Percentiles rank a stretch among this genome's conserved stretches.
phyloP scores from a whole-genome alignment of 192 early-diverging fungal species.

The Mortierella alpina region DNA sequence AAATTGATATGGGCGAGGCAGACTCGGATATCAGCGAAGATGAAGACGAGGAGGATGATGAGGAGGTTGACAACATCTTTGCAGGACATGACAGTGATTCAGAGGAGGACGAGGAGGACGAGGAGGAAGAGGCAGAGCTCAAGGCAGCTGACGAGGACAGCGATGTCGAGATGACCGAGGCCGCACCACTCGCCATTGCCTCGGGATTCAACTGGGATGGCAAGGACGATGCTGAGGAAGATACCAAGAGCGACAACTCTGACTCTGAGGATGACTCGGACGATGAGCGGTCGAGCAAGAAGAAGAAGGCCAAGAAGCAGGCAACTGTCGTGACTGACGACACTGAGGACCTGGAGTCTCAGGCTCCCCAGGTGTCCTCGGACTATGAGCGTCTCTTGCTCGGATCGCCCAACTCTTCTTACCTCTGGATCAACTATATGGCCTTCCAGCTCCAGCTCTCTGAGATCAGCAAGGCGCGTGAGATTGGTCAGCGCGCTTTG shows the following conservation, averaged over 20 bases:
- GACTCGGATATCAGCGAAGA: conserved; percentile 30
- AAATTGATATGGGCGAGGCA: conserved; percentile 53
- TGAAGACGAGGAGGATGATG: conserved; percentile 40
- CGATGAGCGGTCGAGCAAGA: conserved; percentile 54
- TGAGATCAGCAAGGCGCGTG: conserved; percentile 92
- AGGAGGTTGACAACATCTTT: conserved; percentile 31
- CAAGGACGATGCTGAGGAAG: conserved; percentile 55
- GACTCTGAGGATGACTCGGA: conserved; percentile 52
- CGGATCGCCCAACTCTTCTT: conserved; percentile 96
- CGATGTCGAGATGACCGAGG: conserved; percentile 45
- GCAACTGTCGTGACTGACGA: conserved; percentile 68
- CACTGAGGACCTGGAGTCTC: conserved; percentile 72
- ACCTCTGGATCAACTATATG: conserved; percentile 99
- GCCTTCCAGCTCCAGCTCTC: conserved; percentile 96
- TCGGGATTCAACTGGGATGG: conserved; percentile 51
- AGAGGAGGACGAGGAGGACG: conserved; percentile 45
- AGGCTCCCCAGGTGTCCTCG: conserved; percentile 78
- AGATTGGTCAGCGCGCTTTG: conserved; percentile 93
- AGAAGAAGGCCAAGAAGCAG: conserved; percentile 64
- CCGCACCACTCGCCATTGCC: conserved; percentile 23
- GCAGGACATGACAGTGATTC: conserved; percentile 47
- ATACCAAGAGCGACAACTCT: conserved; percentile 43
- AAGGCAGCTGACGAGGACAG: conserved; percentile 28
- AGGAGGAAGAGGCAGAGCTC: conserved; percentile 12
- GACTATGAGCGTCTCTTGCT: conserved; percentile 95